Conservation (phyloP, 768 basidiomycete genomes). For the Naganishia vishniacii region DNA sequence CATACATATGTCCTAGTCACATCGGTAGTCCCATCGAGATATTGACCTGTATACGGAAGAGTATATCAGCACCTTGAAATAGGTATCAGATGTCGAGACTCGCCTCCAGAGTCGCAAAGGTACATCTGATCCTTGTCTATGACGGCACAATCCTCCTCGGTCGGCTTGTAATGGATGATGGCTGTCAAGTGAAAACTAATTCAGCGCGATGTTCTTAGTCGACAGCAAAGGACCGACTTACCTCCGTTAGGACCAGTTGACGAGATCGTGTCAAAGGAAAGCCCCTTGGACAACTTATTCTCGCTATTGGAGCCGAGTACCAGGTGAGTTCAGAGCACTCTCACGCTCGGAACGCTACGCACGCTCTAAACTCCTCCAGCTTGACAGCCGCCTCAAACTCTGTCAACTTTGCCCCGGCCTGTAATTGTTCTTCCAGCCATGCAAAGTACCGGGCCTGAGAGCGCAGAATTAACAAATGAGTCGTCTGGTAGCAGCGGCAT, state of each 20-base stretch:
- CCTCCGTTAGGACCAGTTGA: conserved; percentile 79
- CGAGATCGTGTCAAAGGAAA: conserved; percentile 89
- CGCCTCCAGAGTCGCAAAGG: conserved; percentile 75
- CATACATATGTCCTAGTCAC: conserved; percentile 72
- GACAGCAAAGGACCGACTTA: neutral
- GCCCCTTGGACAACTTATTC: conserved; percentile 70
- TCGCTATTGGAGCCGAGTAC: no score
- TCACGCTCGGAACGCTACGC: conserved; percentile 49
- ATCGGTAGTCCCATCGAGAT: conserved; percentile 89
- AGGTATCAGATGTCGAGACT: conserved; percentile 47
- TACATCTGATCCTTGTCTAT: conserved; percentile 62
- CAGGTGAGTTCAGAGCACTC: no score
- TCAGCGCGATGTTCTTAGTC: no score
- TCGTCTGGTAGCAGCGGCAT: conserved; percentile 41
- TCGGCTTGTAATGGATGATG: conserved; percentile 88
- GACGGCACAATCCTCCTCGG: conserved; percentile 64
- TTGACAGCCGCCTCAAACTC: conserved; percentile 76
- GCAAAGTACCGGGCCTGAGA: conserved; percentile 65
- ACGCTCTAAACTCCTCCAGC: conserved; percentile 69
- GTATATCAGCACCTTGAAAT: neutral
- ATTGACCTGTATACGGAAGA: conserved; percentile 59
- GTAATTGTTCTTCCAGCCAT: conserved; percentile 83
- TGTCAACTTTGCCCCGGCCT: conserved; percentile 58
- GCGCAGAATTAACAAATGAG: no score
- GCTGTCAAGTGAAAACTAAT: conserved; percentile 49